Base-by-base conservation (phyloP, 176 grass and related monocot species). In the Eragrostis curvula region DNA sequence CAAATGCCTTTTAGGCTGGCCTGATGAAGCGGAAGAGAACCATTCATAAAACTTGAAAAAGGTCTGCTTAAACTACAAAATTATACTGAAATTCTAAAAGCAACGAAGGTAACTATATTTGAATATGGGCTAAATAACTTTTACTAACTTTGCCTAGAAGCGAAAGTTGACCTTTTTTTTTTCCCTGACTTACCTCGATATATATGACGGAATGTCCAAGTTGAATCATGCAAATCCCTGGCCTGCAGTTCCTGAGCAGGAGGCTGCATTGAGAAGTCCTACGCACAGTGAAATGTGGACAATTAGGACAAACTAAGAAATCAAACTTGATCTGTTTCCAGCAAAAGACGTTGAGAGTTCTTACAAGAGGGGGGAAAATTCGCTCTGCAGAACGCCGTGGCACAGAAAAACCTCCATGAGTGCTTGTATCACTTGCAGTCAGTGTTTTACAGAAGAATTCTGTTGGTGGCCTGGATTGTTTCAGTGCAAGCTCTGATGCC, bases 381-480 rank as follows among this genome's bases (percentile, higher is more conserved):
- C 88, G 87, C 87, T 94, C 92, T 1, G 92, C 92, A 52, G 92
- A 78, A 62, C 89, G 87, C 13, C 92, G 85, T 79, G 92, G 92
- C 55, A 94, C 92, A 28, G 92, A 94, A 82, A 94, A 94, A 43
- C 92, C 92, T 83, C 92, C 92, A 57, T 94, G 92, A 30, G 92
- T 94, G 84, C 92, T 94, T 82, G 92, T 94, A 83, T 94, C 92
- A 89, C 92, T 94, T 24, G 92, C 89, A 36, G 92, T 94, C 41
- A 94, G 75, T 72, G 87, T 94, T 85, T 94, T 94, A 84, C 92
- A 94, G 43, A 94, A 94, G 87, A 94, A 92, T 60, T 94, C 92
- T 71, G 59, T 89, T 52, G 79, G 92, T 61, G 81, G 43, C 64
- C 73, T 89, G 42, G 81, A 76, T 79, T 94, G 92, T 68, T 89